Evolutionary conservation across 2,329 filamentous ascomycete genomes (phyloP).

Genomic region (Aspergillus bombycis): DNA sequence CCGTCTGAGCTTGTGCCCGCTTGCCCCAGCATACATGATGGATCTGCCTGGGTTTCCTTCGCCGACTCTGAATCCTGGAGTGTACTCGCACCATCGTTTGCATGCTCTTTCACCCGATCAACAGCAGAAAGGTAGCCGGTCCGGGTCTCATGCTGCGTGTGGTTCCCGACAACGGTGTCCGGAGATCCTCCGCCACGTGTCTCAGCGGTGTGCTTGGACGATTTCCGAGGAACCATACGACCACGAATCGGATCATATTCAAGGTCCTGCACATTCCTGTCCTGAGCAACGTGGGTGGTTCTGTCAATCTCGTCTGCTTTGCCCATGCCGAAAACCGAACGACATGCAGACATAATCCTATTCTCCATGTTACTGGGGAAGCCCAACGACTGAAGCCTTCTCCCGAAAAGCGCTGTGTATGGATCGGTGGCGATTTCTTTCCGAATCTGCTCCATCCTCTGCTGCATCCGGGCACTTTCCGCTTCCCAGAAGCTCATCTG

Average conservation of each 20-base stretch:
- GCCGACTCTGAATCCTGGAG: background rate
- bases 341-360: slow-evolving; percentile 35
- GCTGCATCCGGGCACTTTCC: slow-evolving; percentile 25
- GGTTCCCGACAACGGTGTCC: background rate
- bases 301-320: slow-evolving; percentile 1
- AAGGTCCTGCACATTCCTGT: slow-evolving; percentile 13
- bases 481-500: slow-evolving; percentile 24
- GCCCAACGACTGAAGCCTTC: slow-evolving; percentile 30
- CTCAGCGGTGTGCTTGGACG: background rate
- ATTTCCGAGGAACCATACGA: slow-evolving; percentile 38
- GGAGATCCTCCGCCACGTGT: slow-evolving; percentile 1
- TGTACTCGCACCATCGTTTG: background rate
- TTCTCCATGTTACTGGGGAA: slow-evolving; percentile 24
- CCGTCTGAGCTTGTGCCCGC: background rate
- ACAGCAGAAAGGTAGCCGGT: slow-evolving; percentile 15
- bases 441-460: slow-evolving; percentile 42
- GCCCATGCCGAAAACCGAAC: slow-evolving; percentile 29
- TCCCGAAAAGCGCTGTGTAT: slow-evolving; percentile 45
- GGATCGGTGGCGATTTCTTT: slow-evolving; percentile 42
- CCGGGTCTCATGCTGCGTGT: background rate
- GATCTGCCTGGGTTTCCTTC: background rate
- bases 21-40: background rate
- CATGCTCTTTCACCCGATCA: background rate
- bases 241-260: slow-evolving; percentile 49
- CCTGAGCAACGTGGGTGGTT: background rate